Conservation (phyloP, 2,329 filamentous ascomycete species). For the Claviceps sp. region DNA sequence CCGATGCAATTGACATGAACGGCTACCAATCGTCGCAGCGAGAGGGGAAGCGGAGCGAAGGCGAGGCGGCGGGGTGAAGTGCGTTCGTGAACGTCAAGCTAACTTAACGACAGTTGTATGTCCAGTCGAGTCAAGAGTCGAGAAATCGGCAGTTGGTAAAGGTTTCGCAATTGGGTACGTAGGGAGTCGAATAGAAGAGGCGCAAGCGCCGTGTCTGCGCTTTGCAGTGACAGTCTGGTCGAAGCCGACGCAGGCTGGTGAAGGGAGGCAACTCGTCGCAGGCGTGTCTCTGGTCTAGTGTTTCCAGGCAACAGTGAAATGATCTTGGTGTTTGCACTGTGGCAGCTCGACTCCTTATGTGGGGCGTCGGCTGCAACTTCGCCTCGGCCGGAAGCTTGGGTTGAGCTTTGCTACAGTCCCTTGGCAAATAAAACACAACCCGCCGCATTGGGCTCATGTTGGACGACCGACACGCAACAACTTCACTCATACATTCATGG, state of each 20-base stretch:
- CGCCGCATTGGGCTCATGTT: too few species aligned
- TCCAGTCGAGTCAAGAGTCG: not conserved
- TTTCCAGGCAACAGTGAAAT: too few species aligned
- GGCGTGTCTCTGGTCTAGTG: not conserved
- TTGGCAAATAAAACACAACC: too few species aligned
- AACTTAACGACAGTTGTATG: not conserved
- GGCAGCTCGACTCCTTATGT: too few species aligned
- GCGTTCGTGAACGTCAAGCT: not conserved
- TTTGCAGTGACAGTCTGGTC: not conserved
- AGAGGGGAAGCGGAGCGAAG: not conserved
- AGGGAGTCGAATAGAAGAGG: not conserved
- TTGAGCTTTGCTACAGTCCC: too few species aligned
- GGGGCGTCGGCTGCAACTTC: too few species aligned
- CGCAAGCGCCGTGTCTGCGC: not conserved
- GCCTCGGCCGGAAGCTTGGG: too few species aligned
- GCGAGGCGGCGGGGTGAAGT: not conserved
- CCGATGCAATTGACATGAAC: too few species aligned
- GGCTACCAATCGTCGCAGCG: not conserved
- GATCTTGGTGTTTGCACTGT: too few species aligned
- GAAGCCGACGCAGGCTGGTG: not conserved
- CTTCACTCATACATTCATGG: too few species aligned
- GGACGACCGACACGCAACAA: too few species aligned
- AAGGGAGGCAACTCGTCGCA: not conserved
- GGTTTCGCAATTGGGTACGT: not conserved
- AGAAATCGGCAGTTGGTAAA: not conserved